Percentiles rank a stretch among this genome's conserved stretches.
Evolutionary conservation across 2,329 filamentous ascomycete genomes (phyloP).

Genomic region (Aspergillus caelatus): DNA sequence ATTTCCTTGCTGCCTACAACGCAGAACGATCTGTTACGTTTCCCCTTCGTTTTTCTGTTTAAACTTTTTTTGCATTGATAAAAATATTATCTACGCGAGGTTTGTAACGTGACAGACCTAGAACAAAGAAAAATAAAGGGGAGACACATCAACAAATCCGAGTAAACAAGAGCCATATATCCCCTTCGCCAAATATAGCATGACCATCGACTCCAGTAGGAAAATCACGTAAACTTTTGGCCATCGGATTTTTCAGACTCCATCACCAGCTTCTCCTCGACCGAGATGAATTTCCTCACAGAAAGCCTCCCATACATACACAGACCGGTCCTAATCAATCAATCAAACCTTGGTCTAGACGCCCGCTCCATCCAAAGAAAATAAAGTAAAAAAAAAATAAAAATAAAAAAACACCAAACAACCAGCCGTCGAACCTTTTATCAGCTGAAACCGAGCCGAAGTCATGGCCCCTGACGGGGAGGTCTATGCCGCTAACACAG

Average conservation of each 20-base stretch:
- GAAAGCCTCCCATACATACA: background rate
- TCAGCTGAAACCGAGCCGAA: background rate
- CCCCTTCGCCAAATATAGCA: conserved; percentile 2
- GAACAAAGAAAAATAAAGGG: background rate
- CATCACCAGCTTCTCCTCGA: background rate
- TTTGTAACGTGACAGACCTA: background rate
- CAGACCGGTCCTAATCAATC: background rate
- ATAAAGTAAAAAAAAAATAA: too few species aligned
- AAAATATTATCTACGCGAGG: background rate
- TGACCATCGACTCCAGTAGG: background rate
- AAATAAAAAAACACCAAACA: background rate
- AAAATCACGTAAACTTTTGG: conserved; percentile 4
- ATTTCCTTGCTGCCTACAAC: background rate
- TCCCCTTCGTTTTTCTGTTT: background rate
- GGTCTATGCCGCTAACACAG: conserved; percentile 8
- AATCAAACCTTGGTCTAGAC: background rate
- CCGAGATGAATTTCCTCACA: background rate
- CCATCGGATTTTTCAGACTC: background rate
- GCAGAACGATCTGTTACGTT: background rate
- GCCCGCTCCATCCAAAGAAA: background rate
- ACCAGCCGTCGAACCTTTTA: background rate
- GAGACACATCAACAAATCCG: background rate
- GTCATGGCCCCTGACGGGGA: background rate
- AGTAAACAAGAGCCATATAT: background rate
- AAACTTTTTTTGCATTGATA: background rate